Base-by-base conservation (phyloP, 2,329 filamentous ascomycete species). In the Cordyceps cateniannulata region DNA sequence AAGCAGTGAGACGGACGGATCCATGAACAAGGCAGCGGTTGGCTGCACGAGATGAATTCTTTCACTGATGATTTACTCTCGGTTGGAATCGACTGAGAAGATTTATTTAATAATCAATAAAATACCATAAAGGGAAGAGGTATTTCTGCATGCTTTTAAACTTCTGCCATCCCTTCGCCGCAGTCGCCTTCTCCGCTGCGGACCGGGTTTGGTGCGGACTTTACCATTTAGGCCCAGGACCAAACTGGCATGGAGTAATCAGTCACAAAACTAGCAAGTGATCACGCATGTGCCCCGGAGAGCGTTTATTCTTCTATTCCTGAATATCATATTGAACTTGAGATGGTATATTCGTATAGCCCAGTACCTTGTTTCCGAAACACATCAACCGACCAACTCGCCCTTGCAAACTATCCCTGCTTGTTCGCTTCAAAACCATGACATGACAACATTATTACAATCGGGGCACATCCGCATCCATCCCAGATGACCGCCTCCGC, bases 391-490 rank as follows among this genome's bases (percentile, higher is more conserved):
- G 16, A n/a, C n/a, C n/a, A 14, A 40, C 4, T 10, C 32, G 14
- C 20, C 22, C 6, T 53, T 27, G 1, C 0, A 29, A 42, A 38
- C 32, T 25, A 38, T 5, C n/a, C 14, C 1, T 55, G 38, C 18
- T 27, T 12, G 2, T 32, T 29, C 10, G 25, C 20, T 4, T 25
- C 16, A 42, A 27, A 35, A 8, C 20, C 44, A 57, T 25, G 8
- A 5, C 7, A 42, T 42, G 29, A 20, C 18, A 40, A 16, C n/a
- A 50, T 8, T 69, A 7, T 51, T 64, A 76, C 20, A 76, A 62
- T 35, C 75, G 71, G 27, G 75, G 75, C 32, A 75, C 62, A 62
- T 77, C 74, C 32, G 71, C 71, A 22, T 76, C 74, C 24, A 69
- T 66, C 44, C 71, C 72, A 1, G 73, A 73, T 20, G 74, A 76